Evolutionary conservation across 1,284 basidiomycete species (phyloP).

Genomic region (Fomitopsis schrenkii): DNA sequence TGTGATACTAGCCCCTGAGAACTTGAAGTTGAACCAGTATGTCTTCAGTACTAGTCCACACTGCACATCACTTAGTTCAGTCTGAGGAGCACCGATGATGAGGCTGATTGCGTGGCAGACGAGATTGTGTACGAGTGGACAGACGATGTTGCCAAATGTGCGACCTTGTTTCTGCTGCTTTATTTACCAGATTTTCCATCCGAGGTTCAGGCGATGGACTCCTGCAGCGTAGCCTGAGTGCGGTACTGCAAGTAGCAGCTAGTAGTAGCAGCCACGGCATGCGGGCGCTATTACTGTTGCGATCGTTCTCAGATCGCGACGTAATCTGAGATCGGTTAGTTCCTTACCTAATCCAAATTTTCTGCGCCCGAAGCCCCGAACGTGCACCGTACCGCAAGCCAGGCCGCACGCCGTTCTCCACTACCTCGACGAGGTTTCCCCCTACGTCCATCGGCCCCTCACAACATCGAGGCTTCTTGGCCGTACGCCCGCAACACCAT

Average conservation of each 20-base stretch:
- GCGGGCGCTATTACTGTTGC: background rate
- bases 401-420: too few species aligned
- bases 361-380: background rate
- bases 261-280: too few species aligned
- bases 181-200: too few species aligned
- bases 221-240: too few species aligned
- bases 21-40: slow-evolving; percentile 14
- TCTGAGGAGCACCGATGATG: too few species aligned
- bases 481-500: slow-evolving; percentile 35
- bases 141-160: too few species aligned
- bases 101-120: too few species aligned
- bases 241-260: too few species aligned
- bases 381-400: too few species aligned
- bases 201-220: too few species aligned
- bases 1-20: slow-evolving; percentile 12
- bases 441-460: background rate
- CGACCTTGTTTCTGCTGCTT: too few species aligned
- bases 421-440: background rate
- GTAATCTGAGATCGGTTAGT: background rate
- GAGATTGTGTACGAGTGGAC: too few species aligned
- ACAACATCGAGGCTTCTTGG: background rate
- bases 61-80: background rate
- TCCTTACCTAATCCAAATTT: slow-evolving; percentile 4
- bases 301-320: background rate
- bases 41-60: slow-evolving; percentile 4